phyloP scores from a whole-genome alignment of 768 basidiomycete genomes.

The Inosperma sp. region DNA sequence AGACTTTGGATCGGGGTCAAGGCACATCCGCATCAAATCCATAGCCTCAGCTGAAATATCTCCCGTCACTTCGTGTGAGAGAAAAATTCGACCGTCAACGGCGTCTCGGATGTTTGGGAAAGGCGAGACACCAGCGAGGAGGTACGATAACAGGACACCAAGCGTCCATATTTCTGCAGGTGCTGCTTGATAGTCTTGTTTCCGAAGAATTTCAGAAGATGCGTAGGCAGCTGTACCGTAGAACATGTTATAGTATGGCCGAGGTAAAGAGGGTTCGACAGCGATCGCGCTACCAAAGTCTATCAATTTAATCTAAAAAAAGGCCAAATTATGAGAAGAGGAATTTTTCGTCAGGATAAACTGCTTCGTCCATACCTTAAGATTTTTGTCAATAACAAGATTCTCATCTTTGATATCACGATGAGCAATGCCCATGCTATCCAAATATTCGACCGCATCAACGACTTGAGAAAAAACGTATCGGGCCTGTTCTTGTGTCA shows the following conservation, averaged over 20 bases:
- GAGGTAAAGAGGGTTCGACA: constrained; percentile 55
- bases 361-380: constrained; percentile 47
- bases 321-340: constrained; percentile 6
- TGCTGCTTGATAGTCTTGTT: constrained; percentile 84
- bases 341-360: background rate
- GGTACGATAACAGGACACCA: constrained; percentile 90
- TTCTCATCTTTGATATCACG: constrained; percentile 99
- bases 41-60: constrained; percentile 46
- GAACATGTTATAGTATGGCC: constrained; percentile 71
- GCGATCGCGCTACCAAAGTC: constrained; percentile 91
- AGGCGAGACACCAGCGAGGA: constrained; percentile 88
- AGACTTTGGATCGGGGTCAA: constrained; percentile 77
- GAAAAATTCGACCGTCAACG: constrained; percentile 57
- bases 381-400: constrained; percentile 67
- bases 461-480: constrained; percentile 87
- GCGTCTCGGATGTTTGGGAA: constrained; percentile 86
- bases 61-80: constrained; percentile 39
- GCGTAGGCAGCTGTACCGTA: constrained; percentile 96
- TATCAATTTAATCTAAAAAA: constrained; percentile 78
- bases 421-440: constrained; percentile 82
- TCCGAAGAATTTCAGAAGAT: constrained; percentile 87
- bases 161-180: constrained; percentile 97
- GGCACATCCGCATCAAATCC: constrained; percentile 67
- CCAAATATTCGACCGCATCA: constrained; percentile 76
- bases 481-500: constrained; percentile 73